These are phyloP conservation scores for Xylaria acuta DNA, from an alignment of 495 filamentous ascomycete genomes.

Conservation along the genomic window DNA sequence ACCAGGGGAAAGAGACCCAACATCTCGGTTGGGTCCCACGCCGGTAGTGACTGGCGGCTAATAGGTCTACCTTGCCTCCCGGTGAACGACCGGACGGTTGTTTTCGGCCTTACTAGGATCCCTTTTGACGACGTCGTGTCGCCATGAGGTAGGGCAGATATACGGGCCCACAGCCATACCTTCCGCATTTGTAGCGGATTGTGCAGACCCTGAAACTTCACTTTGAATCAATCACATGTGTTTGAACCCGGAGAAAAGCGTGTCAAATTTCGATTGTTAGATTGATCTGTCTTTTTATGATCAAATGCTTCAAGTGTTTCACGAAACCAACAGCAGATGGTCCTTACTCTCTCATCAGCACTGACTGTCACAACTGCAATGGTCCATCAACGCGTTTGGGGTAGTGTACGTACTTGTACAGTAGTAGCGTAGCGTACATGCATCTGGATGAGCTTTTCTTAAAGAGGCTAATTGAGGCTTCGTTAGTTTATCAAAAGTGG, in stretches of 20 bases:
- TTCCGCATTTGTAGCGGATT: background rate
- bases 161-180: background rate
- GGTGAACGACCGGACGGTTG: background rate
- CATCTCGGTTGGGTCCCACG: background rate
- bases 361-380: background rate
- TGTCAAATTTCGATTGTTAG: background rate
- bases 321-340: background rate
- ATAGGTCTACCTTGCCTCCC: background rate
- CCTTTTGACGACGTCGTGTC: background rate
- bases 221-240: background rate
- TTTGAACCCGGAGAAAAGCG: too few species aligned
- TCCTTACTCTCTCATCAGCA: background rate
- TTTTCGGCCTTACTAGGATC: background rate
- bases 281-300: background rate
- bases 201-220: background rate
- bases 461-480: background rate
- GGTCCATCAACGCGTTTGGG: background rate
- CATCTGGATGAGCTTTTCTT: background rate
- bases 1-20: background rate
- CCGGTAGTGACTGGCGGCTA: background rate
- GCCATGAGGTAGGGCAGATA: background rate
- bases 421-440: too few species aligned
- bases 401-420: background rate
- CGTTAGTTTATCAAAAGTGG: background rate
- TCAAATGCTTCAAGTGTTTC: background rate